Conservation (phyloP, 208 protist species). For the Leishmania aethiopica region DNA sequence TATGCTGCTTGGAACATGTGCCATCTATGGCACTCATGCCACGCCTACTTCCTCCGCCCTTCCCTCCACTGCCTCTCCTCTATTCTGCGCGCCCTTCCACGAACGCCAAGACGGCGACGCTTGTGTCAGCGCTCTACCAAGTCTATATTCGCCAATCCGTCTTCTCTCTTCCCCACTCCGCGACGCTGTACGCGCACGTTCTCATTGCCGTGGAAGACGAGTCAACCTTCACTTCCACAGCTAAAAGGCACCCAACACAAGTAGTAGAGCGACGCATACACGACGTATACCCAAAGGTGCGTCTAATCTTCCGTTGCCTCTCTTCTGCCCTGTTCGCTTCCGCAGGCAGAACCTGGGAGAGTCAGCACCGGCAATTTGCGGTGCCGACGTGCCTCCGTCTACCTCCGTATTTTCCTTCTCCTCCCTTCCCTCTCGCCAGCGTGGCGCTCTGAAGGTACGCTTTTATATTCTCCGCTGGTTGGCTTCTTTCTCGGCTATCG, state of each 20-base stretch:
- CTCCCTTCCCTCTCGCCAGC: neutral
- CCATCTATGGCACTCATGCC: neutral
- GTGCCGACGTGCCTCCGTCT: neutral
- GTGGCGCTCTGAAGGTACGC: too few relatives aligned
- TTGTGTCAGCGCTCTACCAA: neutral
- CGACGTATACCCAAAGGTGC: neutral
- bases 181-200: neutral
- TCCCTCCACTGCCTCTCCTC: neutral
- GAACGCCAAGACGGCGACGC: neutral
- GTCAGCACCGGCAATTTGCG: neutral
- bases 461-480: neutral
- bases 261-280: neutral
- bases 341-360: neutral
- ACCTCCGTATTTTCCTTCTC: neutral
- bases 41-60: neutral
- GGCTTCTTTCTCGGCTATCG: neutral
- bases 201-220: neutral
- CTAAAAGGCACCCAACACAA: neutral
- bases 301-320: neutral
- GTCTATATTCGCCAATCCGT: neutral
- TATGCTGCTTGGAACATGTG: neutral
- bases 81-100: neutral
- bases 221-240: neutral
- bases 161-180: neutral
- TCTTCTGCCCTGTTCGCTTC: neutral